Percentiles rank a stretch among this genome's conserved stretches.
phyloP scores from a whole-genome alignment of 352 stramenopile genomes.

The Poterioochromonas sp. region DNA sequence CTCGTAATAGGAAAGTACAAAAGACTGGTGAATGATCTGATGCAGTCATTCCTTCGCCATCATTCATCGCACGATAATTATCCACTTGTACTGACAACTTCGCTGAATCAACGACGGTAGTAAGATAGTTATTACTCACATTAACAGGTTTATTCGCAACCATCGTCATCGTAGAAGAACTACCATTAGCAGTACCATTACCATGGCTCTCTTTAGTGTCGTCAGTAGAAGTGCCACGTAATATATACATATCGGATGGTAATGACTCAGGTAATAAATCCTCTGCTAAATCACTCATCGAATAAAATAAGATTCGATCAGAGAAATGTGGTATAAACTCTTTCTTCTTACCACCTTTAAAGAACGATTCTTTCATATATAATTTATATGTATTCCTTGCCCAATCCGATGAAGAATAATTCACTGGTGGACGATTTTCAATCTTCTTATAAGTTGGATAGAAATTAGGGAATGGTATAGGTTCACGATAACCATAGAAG shows the following conservation, averaged over 20 bases:
- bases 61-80: slow-evolving; percentile 32
- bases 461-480: slow-evolving; percentile 68
- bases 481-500: slow-evolving; percentile 68
- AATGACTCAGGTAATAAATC: slow-evolving; percentile 53
- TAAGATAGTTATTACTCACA: background rate
- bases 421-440: slow-evolving; percentile 56
- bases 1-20: slow-evolving; percentile 9
- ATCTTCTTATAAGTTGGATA: slow-evolving; percentile 79
- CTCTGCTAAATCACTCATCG: slow-evolving; percentile 61
- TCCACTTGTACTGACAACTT: background rate
- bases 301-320: slow-evolving; percentile 70
- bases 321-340: slow-evolving; percentile 71
- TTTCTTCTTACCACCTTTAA: slow-evolving; percentile 74
- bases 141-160: background rate
- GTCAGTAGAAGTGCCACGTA: background rate
- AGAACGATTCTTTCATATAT: slow-evolving; percentile 73
- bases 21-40: slow-evolving; percentile 34
- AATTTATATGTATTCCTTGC: slow-evolving; percentile 61
- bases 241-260: background rate
- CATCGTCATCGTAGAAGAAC: background rate
- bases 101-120: background rate
- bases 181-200: background rate
- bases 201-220: background rate
- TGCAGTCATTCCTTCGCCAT: slow-evolving; percentile 16
- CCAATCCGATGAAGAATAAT: slow-evolving; percentile 58